These are phyloP conservation scores for Erigeron philadelphicus DNA, from an alignment of 140 eudicot species.

Conservation along the genomic window DNA sequence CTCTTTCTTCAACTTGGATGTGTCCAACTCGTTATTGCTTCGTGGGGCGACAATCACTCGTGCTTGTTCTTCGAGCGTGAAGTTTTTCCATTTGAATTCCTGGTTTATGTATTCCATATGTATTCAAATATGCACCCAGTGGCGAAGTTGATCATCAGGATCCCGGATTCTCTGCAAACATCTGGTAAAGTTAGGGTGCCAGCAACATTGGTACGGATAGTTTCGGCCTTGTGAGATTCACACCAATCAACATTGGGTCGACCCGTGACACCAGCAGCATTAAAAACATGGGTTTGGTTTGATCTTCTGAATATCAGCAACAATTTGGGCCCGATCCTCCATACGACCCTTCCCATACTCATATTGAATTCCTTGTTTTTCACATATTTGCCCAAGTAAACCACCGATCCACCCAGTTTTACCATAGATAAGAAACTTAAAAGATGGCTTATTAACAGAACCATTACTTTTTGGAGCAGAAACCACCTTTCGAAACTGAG, in stretches of 20 bases:
- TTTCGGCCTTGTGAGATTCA: constrained; percentile 72
- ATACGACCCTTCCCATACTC: constrained; percentile 84
- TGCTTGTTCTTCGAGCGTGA: constrained; percentile 84
- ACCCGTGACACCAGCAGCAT: constrained; percentile 94
- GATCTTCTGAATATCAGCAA: constrained; percentile 48
- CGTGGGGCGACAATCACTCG: constrained; percentile 78
- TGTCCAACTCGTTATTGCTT: constrained; percentile 82
- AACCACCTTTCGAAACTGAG: constrained; percentile 31
- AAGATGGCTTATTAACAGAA: constrained; percentile 31
- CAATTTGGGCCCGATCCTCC: constrained; percentile 53
- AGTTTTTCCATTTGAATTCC: constrained; percentile 55
- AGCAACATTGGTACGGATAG: constrained; percentile 72
- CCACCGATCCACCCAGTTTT: constrained; percentile 96
- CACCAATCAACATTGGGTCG: constrained; percentile 98
- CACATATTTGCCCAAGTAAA: constrained; percentile 65
- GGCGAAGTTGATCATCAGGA: constrained; percentile 72
- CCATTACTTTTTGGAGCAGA: constrained; percentile 23
- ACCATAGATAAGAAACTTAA: constrained; percentile 79
- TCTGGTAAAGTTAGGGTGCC: constrained; percentile 83
- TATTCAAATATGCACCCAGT: constrained; percentile 93
- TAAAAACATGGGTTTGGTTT: constrained; percentile 89
- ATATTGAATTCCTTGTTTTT: constrained; percentile 69
- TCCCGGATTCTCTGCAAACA: constrained; percentile 65
- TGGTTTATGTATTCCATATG: constrained; percentile 69
- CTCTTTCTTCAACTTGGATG: constrained; percentile 68